A percentile compares a stretch with the other conserved stretches of the same genome.
Evolutionary conservation across 495 filamentous ascomycete species (phyloP).

Genomic region (Tetracladium marchalianum): DNA sequence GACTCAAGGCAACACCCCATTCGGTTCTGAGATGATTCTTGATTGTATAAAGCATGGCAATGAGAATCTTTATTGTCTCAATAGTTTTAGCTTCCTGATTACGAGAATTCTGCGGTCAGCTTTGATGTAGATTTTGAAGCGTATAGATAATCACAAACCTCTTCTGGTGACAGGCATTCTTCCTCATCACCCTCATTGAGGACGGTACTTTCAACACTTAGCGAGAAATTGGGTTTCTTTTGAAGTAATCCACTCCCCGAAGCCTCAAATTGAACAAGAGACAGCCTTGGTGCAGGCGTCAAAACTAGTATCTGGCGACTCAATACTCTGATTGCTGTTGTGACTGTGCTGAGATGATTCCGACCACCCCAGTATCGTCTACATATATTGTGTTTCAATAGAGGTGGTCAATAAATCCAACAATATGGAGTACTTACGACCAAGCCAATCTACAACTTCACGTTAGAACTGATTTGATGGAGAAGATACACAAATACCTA

Average conservation of each 20-base stretch:
- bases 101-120: not conserved
- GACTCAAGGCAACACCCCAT: conserved; percentile 48
- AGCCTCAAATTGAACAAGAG: conserved; percentile 1
- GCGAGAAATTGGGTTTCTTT: not conserved
- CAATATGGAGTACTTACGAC: too few relatives aligned
- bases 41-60: conserved; percentile 64
- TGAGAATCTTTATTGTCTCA: conserved; percentile 39
- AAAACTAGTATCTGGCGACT: conserved; percentile 17
- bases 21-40: conserved; percentile 69
- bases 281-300: conserved; percentile 11
- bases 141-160: too few relatives aligned
- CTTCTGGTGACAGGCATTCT: too few relatives aligned
- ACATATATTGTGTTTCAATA: conserved; percentile 49
- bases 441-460: not conserved
- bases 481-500: conserved; percentile 2
- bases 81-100: conserved; percentile 41
- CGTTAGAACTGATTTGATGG: conserved; percentile 20
- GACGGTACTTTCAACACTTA: not conserved
- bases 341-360: conserved; percentile 45
- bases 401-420: conserved; percentile 35
- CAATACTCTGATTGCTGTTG: conserved; percentile 18
- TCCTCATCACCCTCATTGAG: conserved; percentile 11
- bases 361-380: conserved; percentile 65
- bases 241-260: not conserved
- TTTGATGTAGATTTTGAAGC: not conserved